Conservation (phyloP, 2,329 filamentous ascomycete genomes). For the Pyricularia pennisetigena region DNA sequence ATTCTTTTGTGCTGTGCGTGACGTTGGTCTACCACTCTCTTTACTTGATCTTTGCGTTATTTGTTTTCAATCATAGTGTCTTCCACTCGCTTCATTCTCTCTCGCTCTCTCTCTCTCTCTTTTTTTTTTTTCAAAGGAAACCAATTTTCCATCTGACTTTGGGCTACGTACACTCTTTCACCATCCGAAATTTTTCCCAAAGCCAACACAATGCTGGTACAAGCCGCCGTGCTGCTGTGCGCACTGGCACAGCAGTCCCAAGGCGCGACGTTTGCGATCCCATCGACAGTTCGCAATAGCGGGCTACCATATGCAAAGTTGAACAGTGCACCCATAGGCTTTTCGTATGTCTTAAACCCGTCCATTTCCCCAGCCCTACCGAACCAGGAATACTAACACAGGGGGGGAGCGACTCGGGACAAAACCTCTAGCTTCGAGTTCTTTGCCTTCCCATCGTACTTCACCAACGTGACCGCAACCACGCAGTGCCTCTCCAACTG, state of each 20-base stretch:
- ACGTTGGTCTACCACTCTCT: not conserved
- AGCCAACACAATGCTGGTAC: not conserved
- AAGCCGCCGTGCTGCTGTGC: constrained; percentile 5
- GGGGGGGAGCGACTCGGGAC: too few species aligned
- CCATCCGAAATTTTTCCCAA: not conserved
- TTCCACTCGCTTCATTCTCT: not conserved
- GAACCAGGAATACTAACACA: not conserved
- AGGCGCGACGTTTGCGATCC: constrained; percentile 11
- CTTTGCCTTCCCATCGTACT: constrained; percentile 45
- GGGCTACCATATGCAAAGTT: constrained; percentile 12
- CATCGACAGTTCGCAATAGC: constrained; percentile 8
- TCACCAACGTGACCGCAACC: constrained; percentile 39
- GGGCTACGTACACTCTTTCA: not conserved
- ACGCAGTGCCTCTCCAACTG: constrained; percentile 41
- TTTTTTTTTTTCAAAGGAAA: too few species aligned
- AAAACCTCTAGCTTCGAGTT: constrained; percentile 37
- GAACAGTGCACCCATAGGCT: constrained; percentile 13
- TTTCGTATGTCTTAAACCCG: constrained; percentile 8
- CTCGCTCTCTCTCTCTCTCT: too few species aligned
- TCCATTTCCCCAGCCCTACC: not conserved
- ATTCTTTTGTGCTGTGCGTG: not conserved
- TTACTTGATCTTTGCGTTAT: not conserved
- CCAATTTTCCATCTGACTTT: not conserved
- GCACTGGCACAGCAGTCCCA: not conserved
- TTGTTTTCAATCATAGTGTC: not conserved